A percentile compares a stretch with the other conserved stretches of the same genome.
Conservation (phyloP, 2,329 filamentous ascomycete genomes). For the Scolecobasidium constrictum region DNA sequence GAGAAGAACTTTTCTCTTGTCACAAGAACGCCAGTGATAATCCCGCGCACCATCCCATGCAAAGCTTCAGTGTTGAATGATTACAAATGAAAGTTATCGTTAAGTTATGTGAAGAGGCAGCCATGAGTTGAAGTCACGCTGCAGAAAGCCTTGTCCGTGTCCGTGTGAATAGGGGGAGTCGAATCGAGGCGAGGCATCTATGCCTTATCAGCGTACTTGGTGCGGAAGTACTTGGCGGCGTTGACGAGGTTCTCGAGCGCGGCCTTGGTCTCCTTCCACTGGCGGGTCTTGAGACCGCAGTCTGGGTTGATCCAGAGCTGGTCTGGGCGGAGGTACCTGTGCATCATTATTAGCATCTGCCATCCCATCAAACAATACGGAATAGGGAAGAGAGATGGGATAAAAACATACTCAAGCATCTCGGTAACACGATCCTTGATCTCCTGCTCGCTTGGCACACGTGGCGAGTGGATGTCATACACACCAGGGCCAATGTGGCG, state of each 20-base stretch:
- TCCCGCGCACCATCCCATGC: neutral
- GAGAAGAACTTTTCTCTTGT: neutral
- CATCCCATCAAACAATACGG: neutral
- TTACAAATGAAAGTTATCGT: neutral
- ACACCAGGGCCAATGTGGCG: conserved; percentile 98
- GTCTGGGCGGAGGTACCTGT: conserved; percentile 73
- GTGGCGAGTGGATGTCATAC: conserved; percentile 99
- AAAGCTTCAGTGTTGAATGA: neutral
- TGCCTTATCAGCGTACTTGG: conserved; percentile 43
- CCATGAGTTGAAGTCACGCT: conserved; percentile 7
- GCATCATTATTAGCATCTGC: too few relatives aligned
- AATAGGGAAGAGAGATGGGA: neutral
- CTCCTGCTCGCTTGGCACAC: conserved; percentile 94
- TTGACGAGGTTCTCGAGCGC: conserved; percentile 95
- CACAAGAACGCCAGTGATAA: conserved; percentile 1
- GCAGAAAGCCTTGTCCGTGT: neutral
- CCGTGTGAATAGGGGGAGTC: neutral
- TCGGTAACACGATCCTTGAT: conserved; percentile 96
- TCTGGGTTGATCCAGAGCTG: conserved; percentile 99
- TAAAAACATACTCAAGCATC: conserved; percentile 78
- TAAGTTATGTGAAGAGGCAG: too few relatives aligned
- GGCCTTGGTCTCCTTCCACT: conserved; percentile 98
- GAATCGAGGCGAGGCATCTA: neutral
- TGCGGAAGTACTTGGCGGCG: conserved; percentile 91
- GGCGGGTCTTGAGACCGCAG: conserved; percentile 97